Percentiles rank a stretch among this genome's conserved stretches.
phyloP scores from a whole-genome alignment of 2,329 filamentous ascomycete species.

The Cytospora schulzeri region DNA sequence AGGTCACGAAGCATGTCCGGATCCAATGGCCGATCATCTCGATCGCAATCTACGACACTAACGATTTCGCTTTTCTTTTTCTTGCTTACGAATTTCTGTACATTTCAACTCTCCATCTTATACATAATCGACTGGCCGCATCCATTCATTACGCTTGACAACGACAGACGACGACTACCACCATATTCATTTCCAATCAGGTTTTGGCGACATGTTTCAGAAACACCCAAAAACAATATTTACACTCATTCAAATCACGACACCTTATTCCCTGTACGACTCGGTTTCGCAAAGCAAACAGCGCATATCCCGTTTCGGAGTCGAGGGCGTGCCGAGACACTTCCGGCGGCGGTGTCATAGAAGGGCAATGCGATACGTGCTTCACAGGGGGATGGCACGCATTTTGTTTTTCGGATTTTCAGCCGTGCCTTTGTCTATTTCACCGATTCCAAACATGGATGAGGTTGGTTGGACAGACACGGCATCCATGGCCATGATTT shows the following conservation, averaged over 20 bases:
- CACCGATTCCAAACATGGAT: not conserved
- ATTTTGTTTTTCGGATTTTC: not conserved
- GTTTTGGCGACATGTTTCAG: constrained; percentile 1
- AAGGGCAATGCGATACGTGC: constrained; percentile 2
- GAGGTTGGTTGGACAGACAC: constrained; percentile 16
- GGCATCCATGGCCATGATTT: constrained; percentile 9
- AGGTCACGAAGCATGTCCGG: not conserved
- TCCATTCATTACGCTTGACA: constrained; percentile 9
- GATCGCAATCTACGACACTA: constrained; percentile 1
- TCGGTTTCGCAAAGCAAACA: constrained; percentile 5
- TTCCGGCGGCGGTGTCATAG: constrained; percentile 2
- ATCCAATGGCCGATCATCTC: not conserved
- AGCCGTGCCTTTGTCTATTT: not conserved
- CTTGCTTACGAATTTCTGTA: constrained; percentile 18
- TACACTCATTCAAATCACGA: not conserved
- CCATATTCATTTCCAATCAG: constrained; percentile 8
- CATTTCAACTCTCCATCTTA: not conserved
- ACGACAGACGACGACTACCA: not conserved
- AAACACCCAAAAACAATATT: not conserved
- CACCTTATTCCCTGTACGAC: not conserved
- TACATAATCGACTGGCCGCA: constrained; percentile 12
- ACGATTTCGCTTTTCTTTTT: constrained; percentile 10
- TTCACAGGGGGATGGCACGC: constrained; percentile 1
- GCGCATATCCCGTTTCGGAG: not conserved
- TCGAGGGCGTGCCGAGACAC: not conserved